Evolutionary conservation across 2,329 filamentous ascomycete species (phyloP).

Genomic region (Mariannaea sp.): DNA sequence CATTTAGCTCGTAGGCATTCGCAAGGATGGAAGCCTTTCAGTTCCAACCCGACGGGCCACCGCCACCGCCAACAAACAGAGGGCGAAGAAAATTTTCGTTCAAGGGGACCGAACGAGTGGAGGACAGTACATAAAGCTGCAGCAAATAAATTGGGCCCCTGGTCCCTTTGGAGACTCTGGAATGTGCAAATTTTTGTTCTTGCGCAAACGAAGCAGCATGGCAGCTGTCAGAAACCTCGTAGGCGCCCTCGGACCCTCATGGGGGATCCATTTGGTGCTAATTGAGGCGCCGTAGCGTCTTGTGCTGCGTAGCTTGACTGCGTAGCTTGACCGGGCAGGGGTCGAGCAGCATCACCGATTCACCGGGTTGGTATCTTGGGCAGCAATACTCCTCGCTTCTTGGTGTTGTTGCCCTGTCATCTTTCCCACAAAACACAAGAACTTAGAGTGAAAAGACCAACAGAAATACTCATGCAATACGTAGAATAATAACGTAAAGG

Average conservation of each 20-base stretch:
- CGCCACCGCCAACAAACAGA: background rate
- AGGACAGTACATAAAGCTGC: conserved; percentile 4
- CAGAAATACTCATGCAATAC: too few relatives aligned
- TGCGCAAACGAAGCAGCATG: background rate
- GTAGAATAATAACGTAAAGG: too few relatives aligned
- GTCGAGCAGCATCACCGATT: conserved; percentile 9
- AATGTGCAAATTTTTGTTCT: background rate
- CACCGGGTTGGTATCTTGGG: conserved; percentile 11
- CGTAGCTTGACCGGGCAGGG: conserved; percentile 17
- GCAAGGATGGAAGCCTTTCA: background rate
- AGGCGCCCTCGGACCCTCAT: conserved; percentile 9
- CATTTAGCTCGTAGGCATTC: conserved; percentile 1
- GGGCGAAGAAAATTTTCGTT: conserved; percentile 6
- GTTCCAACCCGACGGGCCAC: conserved; percentile 16
- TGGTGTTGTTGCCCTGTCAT: background rate
- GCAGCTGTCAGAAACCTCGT: conserved; percentile 12
- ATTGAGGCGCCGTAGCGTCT: conserved; percentile 4
- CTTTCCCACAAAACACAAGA: conserved; percentile 9
- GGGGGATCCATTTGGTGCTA: conserved; percentile 8
- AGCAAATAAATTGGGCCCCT: conserved; percentile 11
- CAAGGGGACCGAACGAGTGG: background rate
- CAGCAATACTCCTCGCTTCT: conserved; percentile 18
- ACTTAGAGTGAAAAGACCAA: background rate
- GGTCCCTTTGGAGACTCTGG: background rate
- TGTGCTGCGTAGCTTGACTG: too few relatives aligned